Evolutionary conservation across 768 basidiomycete species (phyloP).

Genomic region (Termitomyces sp.): DNA sequence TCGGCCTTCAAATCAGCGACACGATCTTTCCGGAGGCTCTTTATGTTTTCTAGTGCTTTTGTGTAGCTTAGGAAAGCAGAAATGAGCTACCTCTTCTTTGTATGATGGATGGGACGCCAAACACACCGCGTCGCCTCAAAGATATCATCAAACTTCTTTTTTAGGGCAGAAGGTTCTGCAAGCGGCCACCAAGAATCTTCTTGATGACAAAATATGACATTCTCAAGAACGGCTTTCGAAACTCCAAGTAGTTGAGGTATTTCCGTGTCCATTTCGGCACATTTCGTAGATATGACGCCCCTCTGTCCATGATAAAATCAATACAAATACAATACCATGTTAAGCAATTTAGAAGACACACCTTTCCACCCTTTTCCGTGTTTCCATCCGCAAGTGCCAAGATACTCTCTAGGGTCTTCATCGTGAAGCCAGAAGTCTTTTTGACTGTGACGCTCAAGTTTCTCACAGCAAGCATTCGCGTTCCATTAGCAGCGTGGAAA

Average conservation of each 20-base stretch:
- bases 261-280: slow-evolving; percentile 93
- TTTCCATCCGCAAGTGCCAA: slow-evolving; percentile 68
- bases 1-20: slow-evolving; percentile 89
- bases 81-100: not conserved
- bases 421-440: slow-evolving; percentile 82
- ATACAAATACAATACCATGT: too few relatives aligned
- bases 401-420: slow-evolving; percentile 97
- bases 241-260: slow-evolving; percentile 93
- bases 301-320: slow-evolving; percentile 40
- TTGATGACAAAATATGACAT: slow-evolving; percentile 99
- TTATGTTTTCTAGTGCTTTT: slow-evolving; percentile 93
- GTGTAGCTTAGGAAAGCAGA: slow-evolving; percentile 63
- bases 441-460: slow-evolving; percentile 91
- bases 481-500: slow-evolving; percentile 86
- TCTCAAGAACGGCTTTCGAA: slow-evolving; percentile 96
- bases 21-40: slow-evolving; percentile 84
- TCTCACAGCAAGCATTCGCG: slow-evolving; percentile 84
- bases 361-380: slow-evolving; percentile 71
- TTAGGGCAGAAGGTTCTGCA: slow-evolving; percentile 81
- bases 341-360: slow-evolving; percentile 25
- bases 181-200: slow-evolving; percentile 99
- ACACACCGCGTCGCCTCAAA: slow-evolving; percentile 93
- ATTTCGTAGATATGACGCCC: slow-evolving; percentile 91
- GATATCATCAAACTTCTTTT: slow-evolving; percentile 99
- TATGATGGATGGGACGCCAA: not conserved